Conservation (phyloP, 305 asterid species). For the Caryopteris hybrid region DNA sequence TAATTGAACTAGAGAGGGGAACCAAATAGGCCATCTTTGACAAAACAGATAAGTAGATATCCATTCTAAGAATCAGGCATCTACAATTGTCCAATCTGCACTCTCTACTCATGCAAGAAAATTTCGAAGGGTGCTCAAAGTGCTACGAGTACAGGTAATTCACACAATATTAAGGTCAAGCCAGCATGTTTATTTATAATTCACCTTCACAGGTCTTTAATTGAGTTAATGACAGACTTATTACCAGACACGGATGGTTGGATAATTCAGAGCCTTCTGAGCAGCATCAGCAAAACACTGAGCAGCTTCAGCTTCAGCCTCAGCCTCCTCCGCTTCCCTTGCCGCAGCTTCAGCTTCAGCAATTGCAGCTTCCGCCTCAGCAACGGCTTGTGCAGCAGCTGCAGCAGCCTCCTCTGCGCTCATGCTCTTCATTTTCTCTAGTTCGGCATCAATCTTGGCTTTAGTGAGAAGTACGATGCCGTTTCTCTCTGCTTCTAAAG, state of each 20-base stretch:
- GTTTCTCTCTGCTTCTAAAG: conserved; percentile 30
- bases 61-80: neutral
- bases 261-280: conserved; percentile 46
- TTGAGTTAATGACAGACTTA: neutral
- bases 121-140: neutral
- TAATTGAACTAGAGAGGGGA: neutral
- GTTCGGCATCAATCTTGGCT: conserved; percentile 78
- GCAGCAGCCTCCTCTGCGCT: conserved; percentile 73
- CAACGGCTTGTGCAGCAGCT: conserved; percentile 85
- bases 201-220: neutral
- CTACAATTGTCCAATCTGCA: neutral
- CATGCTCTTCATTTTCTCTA: conserved; percentile 82
- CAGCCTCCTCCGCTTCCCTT: conserved; percentile 91
- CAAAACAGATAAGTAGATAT: neutral
- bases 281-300: conserved; percentile 82
- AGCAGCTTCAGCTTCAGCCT: conserved; percentile 95
- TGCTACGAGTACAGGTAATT: too few species aligned
- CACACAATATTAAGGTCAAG: neutral
- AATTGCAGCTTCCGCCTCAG: conserved; percentile 93
- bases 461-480: conserved; percentile 41
- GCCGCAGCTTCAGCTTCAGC: conserved; percentile 90
- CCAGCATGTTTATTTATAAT: neutral
- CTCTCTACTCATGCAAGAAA: neutral
- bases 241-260: conserved; percentile 69
- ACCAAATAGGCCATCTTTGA: neutral